Evolutionary conservation across 1,139 yeast genomes (phyloP), one percentile per base, ranked within the genome.

Genomic region (Debaryomycetaceae sp.): DNA sequence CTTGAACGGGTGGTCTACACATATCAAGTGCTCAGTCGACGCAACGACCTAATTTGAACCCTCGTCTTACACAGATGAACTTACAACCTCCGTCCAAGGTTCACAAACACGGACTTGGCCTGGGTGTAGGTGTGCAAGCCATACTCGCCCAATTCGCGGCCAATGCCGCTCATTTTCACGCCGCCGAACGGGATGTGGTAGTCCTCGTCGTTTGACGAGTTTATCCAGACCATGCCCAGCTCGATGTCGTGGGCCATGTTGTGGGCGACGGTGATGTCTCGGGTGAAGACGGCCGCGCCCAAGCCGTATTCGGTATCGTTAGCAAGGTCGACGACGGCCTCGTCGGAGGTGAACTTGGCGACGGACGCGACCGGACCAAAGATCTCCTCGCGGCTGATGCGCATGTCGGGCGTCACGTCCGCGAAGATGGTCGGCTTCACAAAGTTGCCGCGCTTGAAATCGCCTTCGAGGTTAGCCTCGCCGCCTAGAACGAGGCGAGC

Each of bases 141-240:
- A 45, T 77, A 76, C 49, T 78, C 79, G 34, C 95, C 95, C 42
- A 85, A 66, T 58, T 85, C 95, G 51, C 93, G 73, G 33, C 95
- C 95, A 38, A 81, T 68, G 41, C 95, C 95, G 45, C 83, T 72
- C 75, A 73, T 66, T 62, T 85, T 85, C 25, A 62, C 68, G 31
- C 71, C 71, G 22, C 95, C 95, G 49, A 85, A 85, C 36, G 95
- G 95, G 39, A 81, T 65, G 41, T 73, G 76, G 34, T 63, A 55
- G 45, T 78, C 87, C 30, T 82, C 75, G 50, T 81, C 90, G 49
- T 85, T 83, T 31, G 87, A 75, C 8, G 87, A 74, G 40, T 55
- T 60, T 47, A 72, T 71, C 67, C 73, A 72, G 22, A 72, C 71
- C 63, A 67, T 70, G 31, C 78, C 78, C 18, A 73, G 58, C 39